Evolutionary conservation across 148 eudicot species (phyloP), one percentile per base, ranked within the genome.

Genomic region (Limonium bicolor): DNA sequence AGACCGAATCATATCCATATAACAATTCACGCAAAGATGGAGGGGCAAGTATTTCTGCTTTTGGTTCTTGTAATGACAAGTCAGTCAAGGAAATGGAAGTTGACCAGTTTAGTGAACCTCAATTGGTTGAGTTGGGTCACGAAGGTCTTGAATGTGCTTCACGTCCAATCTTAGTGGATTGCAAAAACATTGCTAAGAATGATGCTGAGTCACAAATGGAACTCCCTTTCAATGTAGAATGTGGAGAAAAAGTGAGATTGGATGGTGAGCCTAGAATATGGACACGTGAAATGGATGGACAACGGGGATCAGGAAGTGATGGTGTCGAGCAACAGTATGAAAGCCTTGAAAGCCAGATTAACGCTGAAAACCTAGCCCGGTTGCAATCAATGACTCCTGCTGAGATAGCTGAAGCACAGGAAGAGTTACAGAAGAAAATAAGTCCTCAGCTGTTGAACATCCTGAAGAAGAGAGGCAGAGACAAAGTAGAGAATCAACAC

Each of bases 341-440:
- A 44, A 66, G 72, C 64, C 64, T 90, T 41, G 77, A 69, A 63
- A 59, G 72, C 59, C 72, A 87, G 56, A 87, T 87, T 55, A 94
- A 90, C 69, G 71, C 71, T 51, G 99, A 90, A 64, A 90, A 85
- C 65, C 75, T 73, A 49, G 80, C 69, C 30, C 59, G 63, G 22
- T 48, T 90, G 43, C 63, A 64, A 39, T 57, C 39, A 30, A 85
- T 90, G 99, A 80, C 99, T 38, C 48, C 71, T 40, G 88, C 78
- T 51, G 94, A 85, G 61, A 76, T 90, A 66, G 76, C 80, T 38
- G 95, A 85, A 63, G 95, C 99, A 31, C 88, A 71, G 48, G 74
- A 62, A 60, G 94, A 85, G 56, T 56, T 90, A 67, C 52, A 48
- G 59, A 62, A 61, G 31, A 80, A 64, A 64, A 50, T 88, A 46